Conservation (phyloP, 257 asterid genomes). For the Mentha longifolia region DNA sequence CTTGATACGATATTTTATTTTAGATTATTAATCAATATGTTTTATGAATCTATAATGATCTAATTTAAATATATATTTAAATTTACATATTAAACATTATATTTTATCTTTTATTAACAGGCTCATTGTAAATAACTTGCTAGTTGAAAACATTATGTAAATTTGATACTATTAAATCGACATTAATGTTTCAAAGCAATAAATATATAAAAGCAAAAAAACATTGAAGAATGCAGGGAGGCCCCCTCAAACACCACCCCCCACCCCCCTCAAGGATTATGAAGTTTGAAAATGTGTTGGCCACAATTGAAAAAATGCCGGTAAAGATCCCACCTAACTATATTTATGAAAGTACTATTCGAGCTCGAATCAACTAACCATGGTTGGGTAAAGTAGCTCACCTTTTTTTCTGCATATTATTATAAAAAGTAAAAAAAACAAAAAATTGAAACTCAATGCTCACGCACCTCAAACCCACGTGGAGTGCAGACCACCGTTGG, state of each 20-base stretch:
- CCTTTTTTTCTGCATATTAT: slow-evolving; percentile 8
- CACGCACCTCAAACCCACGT: slow-evolving; percentile 36
- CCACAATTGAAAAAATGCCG: slow-evolving; percentile 10
- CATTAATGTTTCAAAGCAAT: slow-evolving; percentile 21
- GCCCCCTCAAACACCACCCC: slow-evolving; percentile 21
- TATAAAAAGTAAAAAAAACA: no score
- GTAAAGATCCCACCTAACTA: slow-evolving; percentile 45
- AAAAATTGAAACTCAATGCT: neutral
- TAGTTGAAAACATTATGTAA: neutral
- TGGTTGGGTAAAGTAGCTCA: slow-evolving; percentile 31
- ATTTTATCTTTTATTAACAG: no score
- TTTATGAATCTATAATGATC: no score
- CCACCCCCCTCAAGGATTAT: neutral
- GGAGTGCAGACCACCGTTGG: slow-evolving; percentile 27
- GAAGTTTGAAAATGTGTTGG: slow-evolving; percentile 28
- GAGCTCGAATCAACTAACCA: slow-evolving; percentile 15
- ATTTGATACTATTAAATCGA: neutral
- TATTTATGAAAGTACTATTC: slow-evolving; percentile 33
- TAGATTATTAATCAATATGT: no score
- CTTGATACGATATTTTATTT: no score
- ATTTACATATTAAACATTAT: no score
- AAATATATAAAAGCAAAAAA: neutral
- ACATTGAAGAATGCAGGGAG: neutral
- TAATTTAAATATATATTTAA: no score
- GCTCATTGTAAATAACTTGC: no score